Conservation (phyloP, 2,329 filamentous ascomycete species). For the Pseudogymnoascus sp. region DNA sequence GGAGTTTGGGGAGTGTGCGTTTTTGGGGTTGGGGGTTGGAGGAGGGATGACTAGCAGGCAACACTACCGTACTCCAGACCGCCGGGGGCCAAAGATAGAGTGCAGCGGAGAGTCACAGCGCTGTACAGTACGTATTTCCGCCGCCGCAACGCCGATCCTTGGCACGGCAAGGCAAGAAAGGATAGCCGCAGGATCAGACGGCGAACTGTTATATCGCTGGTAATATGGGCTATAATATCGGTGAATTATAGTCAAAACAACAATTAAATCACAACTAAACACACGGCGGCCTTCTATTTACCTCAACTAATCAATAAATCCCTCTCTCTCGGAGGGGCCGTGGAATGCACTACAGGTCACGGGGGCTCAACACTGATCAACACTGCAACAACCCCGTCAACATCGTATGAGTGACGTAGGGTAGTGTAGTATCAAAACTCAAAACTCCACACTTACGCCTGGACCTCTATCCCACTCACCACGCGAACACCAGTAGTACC, state of each 20-base stretch:
- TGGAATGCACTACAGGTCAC: neutral
- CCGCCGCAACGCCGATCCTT: neutral
- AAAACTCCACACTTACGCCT: neutral
- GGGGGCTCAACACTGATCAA: neutral
- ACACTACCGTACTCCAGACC: neutral
- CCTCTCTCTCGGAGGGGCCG: neutral
- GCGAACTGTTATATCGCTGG: neutral
- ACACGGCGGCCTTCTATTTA: neutral
- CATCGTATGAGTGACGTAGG: neutral
- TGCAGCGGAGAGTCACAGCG: neutral
- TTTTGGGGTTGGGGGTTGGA: neutral
- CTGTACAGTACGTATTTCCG: neutral
- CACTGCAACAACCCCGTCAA: neutral
- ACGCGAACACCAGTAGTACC: neutral
- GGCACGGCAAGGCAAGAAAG: neutral
- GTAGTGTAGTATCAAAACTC: neutral
- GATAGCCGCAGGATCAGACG: neutral
- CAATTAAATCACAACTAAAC: neutral
- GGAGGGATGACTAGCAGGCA: neutral
- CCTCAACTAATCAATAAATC: neutral
- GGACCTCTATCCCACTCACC: neutral
- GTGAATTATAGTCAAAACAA: neutral
- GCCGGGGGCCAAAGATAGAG: neutral
- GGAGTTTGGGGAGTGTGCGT: neutral
- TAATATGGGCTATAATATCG: neutral